Base-by-base conservation (phyloP, 495 filamentous ascomycete species). In the Penicillium dipodomyicola region DNA sequence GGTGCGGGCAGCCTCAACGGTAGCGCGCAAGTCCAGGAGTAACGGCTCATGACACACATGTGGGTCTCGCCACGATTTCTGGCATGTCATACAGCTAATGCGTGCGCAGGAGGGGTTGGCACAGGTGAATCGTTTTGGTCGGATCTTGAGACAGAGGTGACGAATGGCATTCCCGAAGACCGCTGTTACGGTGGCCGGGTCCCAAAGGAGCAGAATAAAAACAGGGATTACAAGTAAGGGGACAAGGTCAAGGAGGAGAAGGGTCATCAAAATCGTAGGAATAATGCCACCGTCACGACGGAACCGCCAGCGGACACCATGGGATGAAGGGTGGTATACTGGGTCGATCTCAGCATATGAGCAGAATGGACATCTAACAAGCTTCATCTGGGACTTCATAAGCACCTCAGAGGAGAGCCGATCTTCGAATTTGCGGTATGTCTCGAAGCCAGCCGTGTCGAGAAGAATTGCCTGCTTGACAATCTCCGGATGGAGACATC, bases 351-450 rank as follows among this genome's bases (percentile, higher is more conserved):
- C 93, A 33, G 90, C 91, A 63, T 97, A 98, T 43, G 78, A 73
- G 78, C 94, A 98, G 64, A 93, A 96, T 0, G 92, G 92, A 64
- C 94, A 98, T 32, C 85, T 83, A 49, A 96, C 73, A 14, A 97
- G 80, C n/a, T 85, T 84, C 17, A 96, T 70, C 19, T 82, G 76
- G 30, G 87, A 87, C 49, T 87, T 84, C 29, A 87, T 63, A 8
- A 98, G 78, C 2, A 74, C 79, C 58, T 95, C 88, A 14, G 84
- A 84, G 2, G 87, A 87, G 3, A 91, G 73, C 15, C 89, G 85
- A 58, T 90, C 84, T 59, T 96, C 87, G 11, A 98, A 80, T 59
- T 86, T 86, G 54, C 76, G 77, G 54, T 87, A 76, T 8, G 86
- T 80, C 65, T 91, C 89, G 33, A 75, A 67, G n/a, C 89, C 89